Evolutionary conservation across 345 rosid genomes (phyloP).

Genomic region (Kernera saxatilis): DNA sequence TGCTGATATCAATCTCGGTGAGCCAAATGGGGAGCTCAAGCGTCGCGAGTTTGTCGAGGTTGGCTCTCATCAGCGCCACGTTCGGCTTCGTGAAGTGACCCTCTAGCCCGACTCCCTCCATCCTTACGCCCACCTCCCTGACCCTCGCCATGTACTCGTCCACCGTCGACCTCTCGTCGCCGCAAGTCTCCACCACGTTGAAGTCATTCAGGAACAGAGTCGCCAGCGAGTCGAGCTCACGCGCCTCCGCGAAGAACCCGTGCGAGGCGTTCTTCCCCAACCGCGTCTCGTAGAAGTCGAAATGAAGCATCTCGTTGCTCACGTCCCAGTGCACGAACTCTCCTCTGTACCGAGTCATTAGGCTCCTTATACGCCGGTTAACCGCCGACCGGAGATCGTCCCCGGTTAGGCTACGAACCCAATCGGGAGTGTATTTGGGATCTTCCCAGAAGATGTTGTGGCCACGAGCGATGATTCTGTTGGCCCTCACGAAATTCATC

Average conservation of each 20-base stretch:
- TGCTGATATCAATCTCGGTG: conserved; percentile 74
- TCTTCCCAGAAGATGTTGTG: conserved; percentile 96
- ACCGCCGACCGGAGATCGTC: conserved; percentile 51
- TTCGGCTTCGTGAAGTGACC: conserved; percentile 69
- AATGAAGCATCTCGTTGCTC: conserved; percentile 89
- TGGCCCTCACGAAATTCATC: conserved; percentile 54
- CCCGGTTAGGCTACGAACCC: conserved; percentile 52
- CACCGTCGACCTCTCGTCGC: conserved; percentile 59
- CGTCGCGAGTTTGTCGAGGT: conserved; percentile 64
- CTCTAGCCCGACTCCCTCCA: conserved; percentile 78
- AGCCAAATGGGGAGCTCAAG: conserved; percentile 80
- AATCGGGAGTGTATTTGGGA: conserved; percentile 58
- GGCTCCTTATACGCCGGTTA: conserved; percentile 52
- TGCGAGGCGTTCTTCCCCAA: conserved; percentile 62
- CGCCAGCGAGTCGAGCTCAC: conserved; percentile 54
- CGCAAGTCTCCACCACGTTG: conserved; percentile 79
- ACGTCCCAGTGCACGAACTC: conserved; percentile 85
- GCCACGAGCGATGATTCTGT: conserved; percentile 60
- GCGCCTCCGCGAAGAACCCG: conserved; percentile 56
- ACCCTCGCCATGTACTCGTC: conserved; percentile 53
- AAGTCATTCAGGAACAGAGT: conserved; percentile 77
- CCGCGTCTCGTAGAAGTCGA: conserved; percentile 60
- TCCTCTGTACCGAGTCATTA: conserved; percentile 67
- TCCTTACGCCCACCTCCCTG: conserved; percentile 47
- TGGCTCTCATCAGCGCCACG: conserved; percentile 62